A percentile compares a stretch with the other conserved stretches of the same genome.
These are phyloP conservation scores for Poa annua DNA, from an alignment of 176 grass and related monocot species.

Conservation along the genomic window DNA sequence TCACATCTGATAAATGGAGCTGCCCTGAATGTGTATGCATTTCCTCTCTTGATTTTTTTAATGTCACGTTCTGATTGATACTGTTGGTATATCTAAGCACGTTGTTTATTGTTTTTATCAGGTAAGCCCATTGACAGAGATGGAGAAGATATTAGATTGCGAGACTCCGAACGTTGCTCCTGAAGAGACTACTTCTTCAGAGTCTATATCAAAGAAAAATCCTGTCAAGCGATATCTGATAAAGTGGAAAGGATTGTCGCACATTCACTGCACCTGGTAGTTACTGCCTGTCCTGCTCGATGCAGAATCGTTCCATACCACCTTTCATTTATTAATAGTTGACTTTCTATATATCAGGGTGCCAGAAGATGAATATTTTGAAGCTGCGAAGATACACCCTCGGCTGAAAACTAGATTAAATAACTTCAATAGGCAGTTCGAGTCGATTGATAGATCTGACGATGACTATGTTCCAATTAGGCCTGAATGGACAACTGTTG, in stretches of 20 bases:
- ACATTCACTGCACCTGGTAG: constrained; percentile 95
- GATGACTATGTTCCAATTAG: constrained; percentile 87
- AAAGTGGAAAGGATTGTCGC: constrained; percentile 97
- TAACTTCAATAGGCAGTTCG: constrained; percentile 75
- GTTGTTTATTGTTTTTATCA: constrained; percentile 45
- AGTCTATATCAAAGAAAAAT: constrained; percentile 59
- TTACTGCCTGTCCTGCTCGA: constrained; percentile 20
- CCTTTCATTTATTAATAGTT: constrained; percentile 37
- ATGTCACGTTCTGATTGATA: constrained; percentile 30
- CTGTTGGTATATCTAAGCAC: constrained; percentile 34
- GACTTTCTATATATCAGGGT: constrained; percentile 61
- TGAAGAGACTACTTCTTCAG: constrained; percentile 59
- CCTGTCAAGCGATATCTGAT: constrained; percentile 76
- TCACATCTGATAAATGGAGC: constrained; percentile 76
- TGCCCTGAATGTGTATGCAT: constrained; percentile 93
- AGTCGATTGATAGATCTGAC: constrained; percentile 70
- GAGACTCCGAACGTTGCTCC: constrained; percentile 46
- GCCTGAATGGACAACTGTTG: constrained; percentile 94
- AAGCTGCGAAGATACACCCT: constrained; percentile 73
- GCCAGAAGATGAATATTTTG: constrained; percentile 82
- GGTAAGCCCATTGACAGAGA: constrained; percentile 88
- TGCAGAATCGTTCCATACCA: constrained; percentile 26
- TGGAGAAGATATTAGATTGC: constrained; percentile 95
- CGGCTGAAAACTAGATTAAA: constrained; percentile 92
- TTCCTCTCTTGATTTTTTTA: constrained; percentile 16